Evolutionary conservation across 2,329 filamentous ascomycete species (phyloP).

Genomic region (Colletotrichum scovillei): DNA sequence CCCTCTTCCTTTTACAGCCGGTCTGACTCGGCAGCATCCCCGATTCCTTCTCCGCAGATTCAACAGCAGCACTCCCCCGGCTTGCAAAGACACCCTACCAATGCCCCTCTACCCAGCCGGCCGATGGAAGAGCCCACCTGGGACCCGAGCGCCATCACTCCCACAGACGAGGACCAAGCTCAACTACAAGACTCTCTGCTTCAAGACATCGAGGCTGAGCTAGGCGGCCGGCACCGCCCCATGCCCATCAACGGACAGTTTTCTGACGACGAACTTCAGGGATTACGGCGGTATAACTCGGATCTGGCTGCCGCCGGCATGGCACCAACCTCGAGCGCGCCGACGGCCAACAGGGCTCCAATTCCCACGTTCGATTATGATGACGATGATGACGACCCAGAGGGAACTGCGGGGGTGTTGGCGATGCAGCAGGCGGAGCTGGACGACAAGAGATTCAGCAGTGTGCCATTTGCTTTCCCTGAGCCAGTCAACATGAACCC

Average conservation of each 20-base stretch:
- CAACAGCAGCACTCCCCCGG: conserved; percentile 56
- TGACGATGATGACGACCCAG: conserved; percentile 85
- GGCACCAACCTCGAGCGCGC: conserved; percentile 52
- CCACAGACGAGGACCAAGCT: conserved; percentile 42
- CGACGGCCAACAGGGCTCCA: conserved; percentile 52
- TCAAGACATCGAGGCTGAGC: conserved; percentile 67
- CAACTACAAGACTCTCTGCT: conserved; percentile 63
- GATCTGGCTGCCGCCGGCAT: conserved; percentile 56
- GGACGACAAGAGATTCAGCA: conserved; percentile 74
- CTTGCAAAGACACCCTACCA: conserved; percentile 68
- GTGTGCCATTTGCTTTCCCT: conserved; percentile 59
- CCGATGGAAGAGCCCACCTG: conserved; percentile 59
- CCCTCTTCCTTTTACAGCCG: conserved; percentile 57
- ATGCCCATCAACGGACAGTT: conserved; percentile 55
- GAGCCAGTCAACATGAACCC: conserved; percentile 47
- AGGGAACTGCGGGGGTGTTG: conserved; percentile 85
- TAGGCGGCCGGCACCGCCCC: conserved; percentile 55
- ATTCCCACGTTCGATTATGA: conserved; percentile 52
- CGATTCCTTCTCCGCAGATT: conserved; percentile 55
- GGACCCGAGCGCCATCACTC: conserved; percentile 48
- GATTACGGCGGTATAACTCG: conserved; percentile 62
- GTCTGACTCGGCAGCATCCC: conserved; percentile 60
- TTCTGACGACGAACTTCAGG: conserved; percentile 58
- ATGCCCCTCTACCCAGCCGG: conserved; percentile 68
- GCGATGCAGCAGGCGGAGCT: conserved; percentile 88